Base-by-base conservation (phyloP, 2,329 filamentous ascomycete species). In the Phaeosphaeria sp. region DNA sequence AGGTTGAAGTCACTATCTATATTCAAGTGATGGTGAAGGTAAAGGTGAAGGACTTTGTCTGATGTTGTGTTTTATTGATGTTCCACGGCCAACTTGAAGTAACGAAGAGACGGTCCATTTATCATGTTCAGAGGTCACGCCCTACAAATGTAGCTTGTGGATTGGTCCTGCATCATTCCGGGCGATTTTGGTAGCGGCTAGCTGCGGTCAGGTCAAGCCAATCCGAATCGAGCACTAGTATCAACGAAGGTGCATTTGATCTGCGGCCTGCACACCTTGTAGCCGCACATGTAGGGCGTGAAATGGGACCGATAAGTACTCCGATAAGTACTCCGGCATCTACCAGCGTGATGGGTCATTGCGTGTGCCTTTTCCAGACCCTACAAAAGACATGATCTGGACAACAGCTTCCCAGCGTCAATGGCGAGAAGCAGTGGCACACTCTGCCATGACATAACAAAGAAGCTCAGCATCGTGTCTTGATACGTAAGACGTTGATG, bases 171-270 rank as follows among this genome's bases (percentile, higher is more conserved):
- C 62, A 63, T 63, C 51, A 57, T 59, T 58, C 33, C 59, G 66
- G 49, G 63, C 60, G 39, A 27, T 63, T 67, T 57, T 24, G 51
- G 66, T 61, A 62, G 43, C 74, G 72, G 74, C 67, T 76, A 75
- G 64, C 53, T 51, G 74, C 73, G 74, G 74, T 69, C 65, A 55
- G 59, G 68, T 65, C 55, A 63, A 68, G 59, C 65, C 63, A 40
- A 27, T 56, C 59, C 61, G 63, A 63, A 56, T 9, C 40, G 24
- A 51, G 42, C 51, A 44, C 49, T 55, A 40, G 49, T 21, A 42
- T 48, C 13, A 7, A 20, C 18, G 42, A 45, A 42, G 50, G 21
- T 36, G 30, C 30, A 36, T 45, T 24, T 18, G 56, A 40, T 36
- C 45, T 13, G 27, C 30, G 6, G 21, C 48, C 21, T 25, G 45